phyloP scores from a whole-genome alignment of 2,329 filamentous ascomycete genomes.

The Scortechinia acanthostroma region DNA sequence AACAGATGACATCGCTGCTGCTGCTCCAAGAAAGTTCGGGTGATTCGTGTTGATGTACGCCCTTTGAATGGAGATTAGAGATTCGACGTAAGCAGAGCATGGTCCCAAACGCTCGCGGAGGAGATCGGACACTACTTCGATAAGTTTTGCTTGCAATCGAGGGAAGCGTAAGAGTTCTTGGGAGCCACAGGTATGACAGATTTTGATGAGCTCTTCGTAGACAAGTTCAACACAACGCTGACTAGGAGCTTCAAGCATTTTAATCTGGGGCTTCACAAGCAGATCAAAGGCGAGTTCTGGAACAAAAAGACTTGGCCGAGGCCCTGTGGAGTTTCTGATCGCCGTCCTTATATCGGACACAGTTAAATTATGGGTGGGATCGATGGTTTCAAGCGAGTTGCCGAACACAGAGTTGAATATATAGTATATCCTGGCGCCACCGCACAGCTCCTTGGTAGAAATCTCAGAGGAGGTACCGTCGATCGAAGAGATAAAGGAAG shows the following conservation, averaged over 20 bases:
- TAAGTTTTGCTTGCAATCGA: constrained; percentile 88
- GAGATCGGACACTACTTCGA: constrained; percentile 94
- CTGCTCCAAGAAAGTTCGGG: constrained; percentile 93
- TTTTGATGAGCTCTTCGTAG: constrained; percentile 98
- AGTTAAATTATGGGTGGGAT: constrained; percentile 90
- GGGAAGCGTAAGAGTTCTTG: constrained; percentile 89
- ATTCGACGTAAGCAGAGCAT: constrained; percentile 85
- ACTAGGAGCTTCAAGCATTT: constrained; percentile 86
- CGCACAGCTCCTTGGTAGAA: constrained; percentile 93
- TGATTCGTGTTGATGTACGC: constrained; percentile 99
- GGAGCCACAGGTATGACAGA: constrained; percentile 95
- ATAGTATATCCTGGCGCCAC: constrained; percentile 92
- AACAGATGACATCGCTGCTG: constrained; percentile 94
- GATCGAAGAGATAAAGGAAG: constrained; percentile 95
- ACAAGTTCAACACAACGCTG: constrained; percentile 96
- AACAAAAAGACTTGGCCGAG: constrained; percentile 89
- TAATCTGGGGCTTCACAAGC: constrained; percentile 96
- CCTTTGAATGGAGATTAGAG: constrained; percentile 90
- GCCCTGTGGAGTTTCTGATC: constrained; percentile 95
- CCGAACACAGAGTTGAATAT: constrained; percentile 99
- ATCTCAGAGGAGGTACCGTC: constrained; percentile 98
- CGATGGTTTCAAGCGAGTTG: constrained; percentile 89
- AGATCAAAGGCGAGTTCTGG: constrained; percentile 96
- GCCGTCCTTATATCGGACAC: constrained; percentile 92
- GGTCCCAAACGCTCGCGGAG: constrained; percentile 87